Evolutionary conservation across 768 basidiomycete species (phyloP).

Genomic region (Leccinum incarnatum): DNA sequence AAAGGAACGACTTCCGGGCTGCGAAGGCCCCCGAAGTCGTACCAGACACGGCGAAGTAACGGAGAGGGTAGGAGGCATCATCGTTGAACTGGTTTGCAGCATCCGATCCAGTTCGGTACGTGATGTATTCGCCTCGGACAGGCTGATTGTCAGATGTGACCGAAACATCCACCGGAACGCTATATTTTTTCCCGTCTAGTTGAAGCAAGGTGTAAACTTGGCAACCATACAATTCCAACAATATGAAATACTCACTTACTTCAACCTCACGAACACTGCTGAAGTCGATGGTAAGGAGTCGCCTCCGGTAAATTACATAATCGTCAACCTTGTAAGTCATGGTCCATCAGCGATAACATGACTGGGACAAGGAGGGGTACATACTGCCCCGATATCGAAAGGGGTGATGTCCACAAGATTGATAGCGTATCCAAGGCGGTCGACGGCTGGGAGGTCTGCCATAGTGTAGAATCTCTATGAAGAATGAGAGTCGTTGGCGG

Average conservation of each 20-base stretch:
- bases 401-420: slow-evolving; percentile 3
- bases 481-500: not conserved
- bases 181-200: not conserved
- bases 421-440: slow-evolving; percentile 8
- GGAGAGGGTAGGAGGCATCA: not conserved
- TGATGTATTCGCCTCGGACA: slow-evolving; percentile 1
- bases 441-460: slow-evolving; percentile 3
- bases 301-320: not conserved
- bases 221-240: not conserved
- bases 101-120: not conserved
- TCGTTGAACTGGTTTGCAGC: not conserved
- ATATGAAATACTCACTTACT: not conserved
- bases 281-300: not conserved
- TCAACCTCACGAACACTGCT: not conserved
- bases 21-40: slow-evolving; percentile 1
- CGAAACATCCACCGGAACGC: slow-evolving; percentile 2
- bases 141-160: slow-evolving; percentile 2
- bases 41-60: slow-evolving; percentile 7
- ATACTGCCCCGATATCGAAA: slow-evolving; percentile 6
- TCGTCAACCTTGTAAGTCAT: not conserved
- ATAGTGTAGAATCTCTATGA: not conserved
- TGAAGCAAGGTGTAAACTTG: not conserved
- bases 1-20: slow-evolving; percentile 4
- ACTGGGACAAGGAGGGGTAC: not conserved
- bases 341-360: not conserved